A percentile compares a stretch with the other conserved stretches of the same genome.
Evolutionary conservation across 306 rosid genomes (phyloP).

Genomic region (Begonia loranthoides): DNA sequence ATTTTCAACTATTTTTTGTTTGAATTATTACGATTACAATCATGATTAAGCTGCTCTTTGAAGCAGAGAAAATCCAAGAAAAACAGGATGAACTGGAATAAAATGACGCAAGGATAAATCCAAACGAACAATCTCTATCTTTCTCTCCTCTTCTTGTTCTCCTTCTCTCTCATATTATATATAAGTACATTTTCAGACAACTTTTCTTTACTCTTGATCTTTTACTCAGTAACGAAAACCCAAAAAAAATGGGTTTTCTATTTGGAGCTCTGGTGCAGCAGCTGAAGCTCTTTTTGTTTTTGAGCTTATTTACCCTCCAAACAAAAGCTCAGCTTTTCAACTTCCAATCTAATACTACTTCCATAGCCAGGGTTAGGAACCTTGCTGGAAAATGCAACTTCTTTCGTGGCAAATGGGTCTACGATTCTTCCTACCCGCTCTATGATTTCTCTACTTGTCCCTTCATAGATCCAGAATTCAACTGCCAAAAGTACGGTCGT

Average conservation of each 20-base stretch:
- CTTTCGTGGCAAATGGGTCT: conserved; percentile 61
- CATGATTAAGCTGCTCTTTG: too few relatives aligned
- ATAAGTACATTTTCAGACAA: conserved; percentile 27
- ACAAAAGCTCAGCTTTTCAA: conserved; percentile 26
- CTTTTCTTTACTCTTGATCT: conserved; percentile 25
- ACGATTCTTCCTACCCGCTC: conserved; percentile 61
- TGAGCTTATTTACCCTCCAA: conserved; percentile 22
- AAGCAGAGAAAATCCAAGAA: too few relatives aligned
- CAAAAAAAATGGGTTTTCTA: conserved; percentile 50
- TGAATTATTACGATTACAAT: too few relatives aligned
- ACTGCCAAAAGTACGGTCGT: conserved; percentile 73
- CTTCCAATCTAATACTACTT: conserved; percentile 7
- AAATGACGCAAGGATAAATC: too few relatives aligned
- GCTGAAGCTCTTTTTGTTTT: conserved; percentile 17
- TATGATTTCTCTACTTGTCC: conserved; percentile 61
- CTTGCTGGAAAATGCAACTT: conserved; percentile 55
- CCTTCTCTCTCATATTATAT: conserved; percentile 18
- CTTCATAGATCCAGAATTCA: conserved; percentile 82
- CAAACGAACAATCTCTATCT: too few relatives aligned
- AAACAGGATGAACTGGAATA: too few relatives aligned
- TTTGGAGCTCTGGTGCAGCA: conserved; percentile 16
- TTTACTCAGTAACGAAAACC: conserved; percentile 10
- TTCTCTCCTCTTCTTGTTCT: neutral
- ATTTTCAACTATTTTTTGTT: too few relatives aligned
- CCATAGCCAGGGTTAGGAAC: conserved; percentile 18